phyloP scores from a whole-genome alignment of 106 monocot genomes.

The Acorus gramineus region DNA sequence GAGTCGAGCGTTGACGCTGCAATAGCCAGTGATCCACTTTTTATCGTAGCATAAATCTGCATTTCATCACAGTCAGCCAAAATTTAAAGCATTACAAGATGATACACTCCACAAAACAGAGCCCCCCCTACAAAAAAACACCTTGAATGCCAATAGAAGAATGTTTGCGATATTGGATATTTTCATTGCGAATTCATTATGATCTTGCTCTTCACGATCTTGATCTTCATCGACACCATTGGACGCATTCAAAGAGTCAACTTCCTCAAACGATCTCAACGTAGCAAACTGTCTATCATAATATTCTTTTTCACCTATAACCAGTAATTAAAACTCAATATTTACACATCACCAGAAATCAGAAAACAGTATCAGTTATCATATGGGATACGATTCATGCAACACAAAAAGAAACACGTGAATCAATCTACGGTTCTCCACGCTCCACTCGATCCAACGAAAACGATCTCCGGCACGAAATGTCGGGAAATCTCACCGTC shows the following conservation, averaged over 20 bases:
- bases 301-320: slow-evolving; percentile 73
- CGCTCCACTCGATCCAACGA: no score
- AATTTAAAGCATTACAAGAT: no score
- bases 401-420: no score
- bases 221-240: slow-evolving; percentile 16
- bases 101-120: no score
- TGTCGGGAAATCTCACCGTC: slow-evolving; percentile 12
- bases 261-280: slow-evolving; percentile 74
- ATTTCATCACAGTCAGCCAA: background rate
- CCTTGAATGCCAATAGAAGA: slow-evolving; percentile 65
- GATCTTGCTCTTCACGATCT: slow-evolving; percentile 30
- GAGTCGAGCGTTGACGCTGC: slow-evolving; percentile 96
- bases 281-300: slow-evolving; percentile 87
- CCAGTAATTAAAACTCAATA: no score
- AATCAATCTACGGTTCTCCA: no score
- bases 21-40: slow-evolving; percentile 78
- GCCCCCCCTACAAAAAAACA: slow-evolving; percentile 3
- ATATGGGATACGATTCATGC: no score
- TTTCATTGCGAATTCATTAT: slow-evolving; percentile 72
- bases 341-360: no score
- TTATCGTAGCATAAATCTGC: slow-evolving; percentile 80
- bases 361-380: no score
- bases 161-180: slow-evolving; percentile 89
- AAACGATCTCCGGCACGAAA: no score
- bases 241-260: slow-evolving; percentile 31